A percentile compares a stretch with the other conserved stretches of the same genome.
phyloP scores from a whole-genome alignment of 306 rosid genomes.

The Herpetospermum pedunculosum region DNA sequence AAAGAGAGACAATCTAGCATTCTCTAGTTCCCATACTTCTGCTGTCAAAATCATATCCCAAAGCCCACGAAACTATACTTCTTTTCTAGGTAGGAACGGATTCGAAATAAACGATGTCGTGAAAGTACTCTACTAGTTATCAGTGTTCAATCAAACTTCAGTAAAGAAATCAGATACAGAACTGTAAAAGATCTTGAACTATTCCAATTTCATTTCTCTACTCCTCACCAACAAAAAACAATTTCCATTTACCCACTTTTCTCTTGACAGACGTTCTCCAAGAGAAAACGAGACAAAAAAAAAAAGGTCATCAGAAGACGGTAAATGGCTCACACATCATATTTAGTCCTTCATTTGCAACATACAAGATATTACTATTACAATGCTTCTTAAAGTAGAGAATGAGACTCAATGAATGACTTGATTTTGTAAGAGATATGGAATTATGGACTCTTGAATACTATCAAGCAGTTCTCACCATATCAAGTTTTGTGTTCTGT shows the following conservation, averaged over 20 bases:
- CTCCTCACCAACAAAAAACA: neutral
- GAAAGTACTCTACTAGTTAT: neutral
- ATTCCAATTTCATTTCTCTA: neutral
- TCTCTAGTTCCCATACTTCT: neutral
- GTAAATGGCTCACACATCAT: conserved; percentile 8
- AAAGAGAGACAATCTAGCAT: neutral
- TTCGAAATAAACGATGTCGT: neutral
- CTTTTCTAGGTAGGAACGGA: neutral
- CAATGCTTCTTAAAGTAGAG: conserved; percentile 6
- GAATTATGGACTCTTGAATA: neutral
- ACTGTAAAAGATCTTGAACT: neutral
- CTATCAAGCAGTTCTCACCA: conserved; percentile 20
- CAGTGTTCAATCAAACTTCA: neutral
- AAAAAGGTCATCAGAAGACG: neutral
- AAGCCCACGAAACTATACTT: neutral
- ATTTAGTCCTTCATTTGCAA: conserved; percentile 1
- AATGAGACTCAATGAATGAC: conserved; percentile 8
- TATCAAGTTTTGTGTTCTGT: conserved; percentile 11
- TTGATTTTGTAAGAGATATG: conserved; percentile 22
- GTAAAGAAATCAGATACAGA: neutral
- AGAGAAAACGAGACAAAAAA: neutral
- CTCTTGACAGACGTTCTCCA: neutral
- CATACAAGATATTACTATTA: neutral
- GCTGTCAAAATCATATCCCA: neutral
- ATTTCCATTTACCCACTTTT: conserved; percentile 1